Evolutionary conservation across 805 yeast genomes (phyloP), one percentile per base, ranked within the genome.

Genomic region (Lachancea waltii): DNA sequence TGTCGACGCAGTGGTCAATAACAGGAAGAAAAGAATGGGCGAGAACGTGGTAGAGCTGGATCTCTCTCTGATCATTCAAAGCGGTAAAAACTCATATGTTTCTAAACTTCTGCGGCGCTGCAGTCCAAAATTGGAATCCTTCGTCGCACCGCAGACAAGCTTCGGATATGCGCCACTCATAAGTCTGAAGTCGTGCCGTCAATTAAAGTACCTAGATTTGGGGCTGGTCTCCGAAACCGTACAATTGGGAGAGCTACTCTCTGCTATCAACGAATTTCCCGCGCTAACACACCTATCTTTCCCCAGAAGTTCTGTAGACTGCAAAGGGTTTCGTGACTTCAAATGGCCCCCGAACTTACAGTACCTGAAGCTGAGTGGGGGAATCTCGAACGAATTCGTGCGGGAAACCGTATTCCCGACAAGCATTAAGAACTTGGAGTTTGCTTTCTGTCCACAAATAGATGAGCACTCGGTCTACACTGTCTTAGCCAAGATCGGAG

Each of bases 61-160:
- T 54, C 66, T 92, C 25, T 73, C 95, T 7, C 70, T 75, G 30
- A 85, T 89, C 33, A 77, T 87, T 43, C 97, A 92, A 60, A 72
- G 85, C 25, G 97, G 97, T 9, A 87, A 85, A 57, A 92, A 87
- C 60, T 90, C 97, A 4, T 82, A 70, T 58, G 86, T 90, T 9
- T 85, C 97, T 0, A 81, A 84, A 47, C 57, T 92, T 5, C 64
- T 92, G 39, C 75, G 95, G 51, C 69, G 95, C 28, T 84, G 95
- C 38, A 73, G 87, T 7, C 58, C 69, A 14, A 72, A 69, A 26
- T 64, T 92, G 34, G 73, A 77, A 45, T 65, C 69, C 8, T 87
- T 92, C 50, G 73, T 83, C 6, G 96, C 97, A 0, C 95, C 97
- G 3, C 97, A 90, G 56, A 81, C 97, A 22, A 82, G 94, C 63